A percentile compares a stretch with the other conserved stretches of the same genome.
These are phyloP conservation scores for Tetrastigma voinierianum DNA, from an alignment of 164 flowering plant genomes.

Conservation along the genomic window DNA sequence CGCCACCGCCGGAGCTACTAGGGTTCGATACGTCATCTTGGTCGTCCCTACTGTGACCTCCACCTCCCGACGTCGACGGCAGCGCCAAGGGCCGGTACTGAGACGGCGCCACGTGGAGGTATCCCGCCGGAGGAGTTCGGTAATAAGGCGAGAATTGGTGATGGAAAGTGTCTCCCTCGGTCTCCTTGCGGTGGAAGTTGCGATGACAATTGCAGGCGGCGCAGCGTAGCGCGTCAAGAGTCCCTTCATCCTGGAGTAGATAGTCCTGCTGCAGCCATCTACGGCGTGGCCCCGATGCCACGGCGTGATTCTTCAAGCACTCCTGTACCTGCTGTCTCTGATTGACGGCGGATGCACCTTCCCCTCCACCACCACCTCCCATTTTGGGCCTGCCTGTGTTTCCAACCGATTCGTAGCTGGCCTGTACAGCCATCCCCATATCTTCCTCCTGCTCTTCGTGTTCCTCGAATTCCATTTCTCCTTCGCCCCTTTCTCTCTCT, in stretches of 20 bases:
- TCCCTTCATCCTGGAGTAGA: conserved; percentile 75
- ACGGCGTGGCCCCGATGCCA: conserved; percentile 70
- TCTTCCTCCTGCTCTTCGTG: conserved; percentile 57
- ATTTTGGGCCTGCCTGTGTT: conserved; percentile 22
- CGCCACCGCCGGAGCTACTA: conserved; percentile 49
- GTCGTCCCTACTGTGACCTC: conserved; percentile 30
- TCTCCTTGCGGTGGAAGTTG: conserved; percentile 76
- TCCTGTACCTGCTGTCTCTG: conserved; percentile 46
- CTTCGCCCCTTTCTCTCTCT: not conserved
- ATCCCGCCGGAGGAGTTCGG: conserved; percentile 45
- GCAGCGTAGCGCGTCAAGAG: conserved; percentile 65
- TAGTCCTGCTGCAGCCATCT: conserved; percentile 81
- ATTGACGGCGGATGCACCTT: conserved; percentile 6
- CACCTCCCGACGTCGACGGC: conserved; percentile 35
- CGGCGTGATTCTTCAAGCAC: conserved; percentile 80
- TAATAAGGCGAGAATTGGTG: conserved; percentile 43
- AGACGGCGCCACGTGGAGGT: conserved; percentile 37
- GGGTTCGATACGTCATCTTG: conserved; percentile 57
- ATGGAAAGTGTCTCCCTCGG: conserved; percentile 27
- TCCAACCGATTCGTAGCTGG: conserved; percentile 32
- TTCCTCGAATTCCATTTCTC: conserved; percentile 40
- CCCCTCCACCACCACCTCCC: conserved; percentile 10
- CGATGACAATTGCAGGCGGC: conserved; percentile 88
- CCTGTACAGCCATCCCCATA: conserved; percentile 32
- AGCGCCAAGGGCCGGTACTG: conserved; percentile 38